Evolutionary conservation across 441 rosid genomes (phyloP).

Genomic region (Populus tomentosa): DNA sequence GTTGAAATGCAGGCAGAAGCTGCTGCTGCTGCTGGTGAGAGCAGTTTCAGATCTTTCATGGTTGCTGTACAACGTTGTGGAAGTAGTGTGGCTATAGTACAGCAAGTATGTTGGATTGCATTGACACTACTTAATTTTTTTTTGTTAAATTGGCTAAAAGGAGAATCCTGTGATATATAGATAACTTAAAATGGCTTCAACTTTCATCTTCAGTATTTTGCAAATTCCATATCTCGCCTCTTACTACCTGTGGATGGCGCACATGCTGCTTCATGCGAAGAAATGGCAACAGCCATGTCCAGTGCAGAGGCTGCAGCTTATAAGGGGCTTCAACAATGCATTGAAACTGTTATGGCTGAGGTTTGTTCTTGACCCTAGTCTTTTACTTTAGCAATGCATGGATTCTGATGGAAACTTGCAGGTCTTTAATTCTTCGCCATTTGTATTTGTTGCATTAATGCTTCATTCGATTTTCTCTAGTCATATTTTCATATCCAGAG

Average conservation of each 20-base stretch:
- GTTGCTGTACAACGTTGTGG: slow-evolving; percentile 98
- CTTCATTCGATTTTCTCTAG: background rate
- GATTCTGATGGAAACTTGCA: slow-evolving; percentile 16
- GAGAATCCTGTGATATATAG: slow-evolving; percentile 1
- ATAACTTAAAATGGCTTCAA: slow-evolving; percentile 12
- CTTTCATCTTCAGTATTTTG: slow-evolving; percentile 67
- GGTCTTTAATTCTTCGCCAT: background rate
- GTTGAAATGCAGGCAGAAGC: slow-evolving; percentile 86
- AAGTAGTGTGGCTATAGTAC: slow-evolving; percentile 96
- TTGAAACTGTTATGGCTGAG: slow-evolving; percentile 99
- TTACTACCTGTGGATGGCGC: slow-evolving; percentile 98
- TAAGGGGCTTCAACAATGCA: slow-evolving; percentile 98
- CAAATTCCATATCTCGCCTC: slow-evolving; percentile 95
- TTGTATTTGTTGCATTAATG: background rate
- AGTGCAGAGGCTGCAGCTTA: slow-evolving; percentile 98
- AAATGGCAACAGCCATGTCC: slow-evolving; percentile 97
- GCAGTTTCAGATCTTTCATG: slow-evolving; percentile 99
- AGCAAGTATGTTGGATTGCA: slow-evolving; percentile 62
- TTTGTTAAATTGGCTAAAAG: slow-evolving; percentile 13
- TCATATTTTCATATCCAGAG: background rate
- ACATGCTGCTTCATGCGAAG: slow-evolving; percentile 97
- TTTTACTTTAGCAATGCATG: slow-evolving; percentile 13
- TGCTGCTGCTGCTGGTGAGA: slow-evolving; percentile 99
- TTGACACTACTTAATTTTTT: slow-evolving; percentile 11
- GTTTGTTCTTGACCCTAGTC: slow-evolving; percentile 37